Conservation (phyloP, 1,139 yeast species). For the Sugiyamaella neomexicana region DNA sequence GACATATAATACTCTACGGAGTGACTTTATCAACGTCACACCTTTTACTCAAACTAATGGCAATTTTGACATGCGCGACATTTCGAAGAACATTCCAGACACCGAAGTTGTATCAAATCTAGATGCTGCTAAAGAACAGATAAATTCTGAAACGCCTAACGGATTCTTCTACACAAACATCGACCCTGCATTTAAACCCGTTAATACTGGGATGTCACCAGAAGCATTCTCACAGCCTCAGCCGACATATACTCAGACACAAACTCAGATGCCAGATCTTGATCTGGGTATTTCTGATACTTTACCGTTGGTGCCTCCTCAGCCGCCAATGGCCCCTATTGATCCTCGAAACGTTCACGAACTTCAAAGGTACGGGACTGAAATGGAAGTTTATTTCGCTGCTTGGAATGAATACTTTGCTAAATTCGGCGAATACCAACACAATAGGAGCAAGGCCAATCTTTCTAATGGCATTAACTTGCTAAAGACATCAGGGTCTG, state of each 20-base stretch:
- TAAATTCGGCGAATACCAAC: constrained; percentile 33
- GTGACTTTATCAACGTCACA: constrained; percentile 36
- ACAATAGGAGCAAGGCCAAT: constrained; percentile 36
- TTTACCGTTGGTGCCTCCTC: constrained; percentile 15
- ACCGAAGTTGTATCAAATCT: background rate
- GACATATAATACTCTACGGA: constrained; percentile 2
- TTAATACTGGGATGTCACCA: constrained; percentile 20
- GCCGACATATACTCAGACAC: background rate
- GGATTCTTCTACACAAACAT: constrained; percentile 4
- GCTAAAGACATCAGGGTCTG: constrained; percentile 25
- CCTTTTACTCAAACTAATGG: constrained; percentile 47
- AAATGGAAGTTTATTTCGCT: constrained; percentile 30
- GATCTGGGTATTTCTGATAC: constrained; percentile 3
- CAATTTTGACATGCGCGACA: constrained; percentile 42
- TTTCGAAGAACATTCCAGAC: constrained; percentile 27
- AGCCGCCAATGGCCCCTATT: constrained; percentile 13
- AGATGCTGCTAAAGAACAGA: background rate
- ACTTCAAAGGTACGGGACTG: constrained; percentile 22
- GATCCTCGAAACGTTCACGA: constrained; percentile 3
- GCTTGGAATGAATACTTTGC: constrained; percentile 33
- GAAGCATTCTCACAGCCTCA: background rate
- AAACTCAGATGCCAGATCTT: constrained; percentile 8
- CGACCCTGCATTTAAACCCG: constrained; percentile 22
- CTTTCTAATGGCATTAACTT: constrained; percentile 27
- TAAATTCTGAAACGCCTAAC: background rate